Conservation (phyloP, 2,329 filamentous ascomycete species). For the Septoria petroselini region DNA sequence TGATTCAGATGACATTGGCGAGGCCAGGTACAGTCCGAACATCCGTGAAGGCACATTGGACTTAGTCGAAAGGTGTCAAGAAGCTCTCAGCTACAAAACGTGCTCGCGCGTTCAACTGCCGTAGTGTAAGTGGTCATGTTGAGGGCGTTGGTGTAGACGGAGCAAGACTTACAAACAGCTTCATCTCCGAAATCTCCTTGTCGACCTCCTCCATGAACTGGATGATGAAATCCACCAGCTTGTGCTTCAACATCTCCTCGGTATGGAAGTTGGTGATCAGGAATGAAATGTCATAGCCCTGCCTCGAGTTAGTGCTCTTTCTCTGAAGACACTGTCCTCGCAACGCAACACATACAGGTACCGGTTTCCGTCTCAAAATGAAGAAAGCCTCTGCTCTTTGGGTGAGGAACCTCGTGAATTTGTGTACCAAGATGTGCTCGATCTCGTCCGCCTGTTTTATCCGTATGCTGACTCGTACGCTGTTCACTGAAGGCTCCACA, state of each 20-base stretch:
- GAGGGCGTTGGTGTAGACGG: background rate
- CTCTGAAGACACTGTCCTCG: background rate
- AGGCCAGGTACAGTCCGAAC: background rate
- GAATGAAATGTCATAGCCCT: constrained; percentile 99
- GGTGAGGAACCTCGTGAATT: constrained; percentile 94
- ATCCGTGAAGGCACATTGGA: background rate
- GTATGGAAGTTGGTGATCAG: constrained; percentile 98
- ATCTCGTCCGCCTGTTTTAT: constrained; percentile 99
- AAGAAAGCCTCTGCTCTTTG: constrained; percentile 97
- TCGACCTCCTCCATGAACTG: constrained; percentile 99
- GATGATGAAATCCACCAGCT: constrained; percentile 98
- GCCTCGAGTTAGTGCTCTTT: constrained; percentile 21
- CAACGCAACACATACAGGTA: constrained; percentile 64
- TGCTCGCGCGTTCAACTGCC: constrained; percentile 87
- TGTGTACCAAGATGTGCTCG: constrained; percentile 95
- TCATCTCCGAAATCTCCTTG: constrained; percentile 99
- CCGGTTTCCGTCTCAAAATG: constrained; percentile 88
- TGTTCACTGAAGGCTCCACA: constrained; percentile 96
- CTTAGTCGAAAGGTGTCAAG: constrained; percentile 65
- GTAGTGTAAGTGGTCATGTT: constrained; percentile 31
- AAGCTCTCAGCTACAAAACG: constrained; percentile 98
- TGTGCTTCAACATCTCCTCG: constrained; percentile 98
- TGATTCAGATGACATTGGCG: background rate
- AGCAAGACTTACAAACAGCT: constrained; percentile 77
- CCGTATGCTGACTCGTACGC: constrained; percentile 93